A percentile compares a stretch with the other conserved stretches of the same genome.
Evolutionary conservation across 2,329 filamentous ascomycete genomes (phyloP).

Genomic region (Zymoseptoria crescenta): DNA sequence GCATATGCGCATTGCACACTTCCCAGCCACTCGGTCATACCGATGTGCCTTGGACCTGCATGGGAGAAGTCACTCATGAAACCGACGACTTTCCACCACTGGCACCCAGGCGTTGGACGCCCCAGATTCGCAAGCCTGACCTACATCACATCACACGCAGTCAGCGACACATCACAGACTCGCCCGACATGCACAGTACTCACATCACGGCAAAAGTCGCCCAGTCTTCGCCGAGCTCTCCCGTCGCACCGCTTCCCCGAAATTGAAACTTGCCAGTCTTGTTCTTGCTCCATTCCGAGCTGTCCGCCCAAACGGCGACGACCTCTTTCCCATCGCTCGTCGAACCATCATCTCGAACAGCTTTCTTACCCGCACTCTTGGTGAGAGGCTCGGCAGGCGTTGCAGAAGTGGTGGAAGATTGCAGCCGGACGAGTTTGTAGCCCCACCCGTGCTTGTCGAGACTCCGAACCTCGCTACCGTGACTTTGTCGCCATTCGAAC

Average conservation of each 20-base stretch:
- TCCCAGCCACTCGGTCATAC: too few relatives aligned
- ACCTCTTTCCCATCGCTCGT: constrained; percentile 16
- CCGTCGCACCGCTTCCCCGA: constrained; percentile 7
- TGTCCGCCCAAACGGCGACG: constrained; percentile 16
- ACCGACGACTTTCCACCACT: background rate
- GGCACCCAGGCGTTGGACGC: background rate
- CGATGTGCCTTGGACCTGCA: background rate
- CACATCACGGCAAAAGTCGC: constrained; percentile 12
- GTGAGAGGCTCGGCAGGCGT: background rate
- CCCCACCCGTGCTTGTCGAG: constrained; percentile 11
- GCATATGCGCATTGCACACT: background rate
- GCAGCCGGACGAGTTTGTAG: constrained; percentile 15
- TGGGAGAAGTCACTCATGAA: background rate
- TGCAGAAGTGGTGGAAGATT: background rate
- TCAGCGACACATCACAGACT: background rate
- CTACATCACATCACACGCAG: background rate
- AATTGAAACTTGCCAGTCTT: constrained; percentile 14
- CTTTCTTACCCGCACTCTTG: constrained; percentile 1
- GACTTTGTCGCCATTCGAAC: constrained; percentile 15
- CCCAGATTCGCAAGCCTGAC: background rate
- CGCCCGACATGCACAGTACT: constrained; percentile 10
- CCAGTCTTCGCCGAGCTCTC: constrained; percentile 11
- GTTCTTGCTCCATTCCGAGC: constrained; percentile 11
- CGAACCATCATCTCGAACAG: background rate
- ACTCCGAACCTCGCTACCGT: constrained; percentile 12